A percentile compares a stretch with the other conserved stretches of the same genome.
Conservation (phyloP, 2,329 filamentous ascomycete genomes). For the Berkeleyomyces rouxiae region DNA sequence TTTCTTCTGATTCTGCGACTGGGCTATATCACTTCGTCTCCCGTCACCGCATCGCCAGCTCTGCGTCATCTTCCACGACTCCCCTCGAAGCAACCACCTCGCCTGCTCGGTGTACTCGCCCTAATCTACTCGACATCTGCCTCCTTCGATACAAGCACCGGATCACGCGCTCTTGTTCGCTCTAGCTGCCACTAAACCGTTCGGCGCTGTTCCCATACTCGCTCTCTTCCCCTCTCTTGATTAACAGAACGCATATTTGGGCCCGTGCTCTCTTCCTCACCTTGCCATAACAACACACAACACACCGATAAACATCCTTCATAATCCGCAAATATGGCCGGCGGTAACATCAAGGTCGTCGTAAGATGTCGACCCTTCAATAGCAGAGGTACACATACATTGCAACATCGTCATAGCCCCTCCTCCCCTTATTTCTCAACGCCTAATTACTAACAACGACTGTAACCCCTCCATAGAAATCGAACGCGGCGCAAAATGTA, state of each 20-base stretch:
- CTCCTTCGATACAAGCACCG: not conserved
- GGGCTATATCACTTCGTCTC: not conserved
- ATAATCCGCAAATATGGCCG: conserved; percentile 20
- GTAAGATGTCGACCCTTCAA: conserved; percentile 94
- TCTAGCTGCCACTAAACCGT: no score
- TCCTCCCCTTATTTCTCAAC: not conserved
- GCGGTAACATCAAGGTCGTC: conserved; percentile 99
- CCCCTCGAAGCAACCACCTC: not conserved
- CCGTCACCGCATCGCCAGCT: not conserved
- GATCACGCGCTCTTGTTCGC: no score
- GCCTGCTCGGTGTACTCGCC: no score
- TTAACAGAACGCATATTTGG: not conserved
- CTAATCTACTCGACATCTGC: not conserved
- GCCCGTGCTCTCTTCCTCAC: not conserved
- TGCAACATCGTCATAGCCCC: not conserved
- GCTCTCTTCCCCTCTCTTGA: not conserved
- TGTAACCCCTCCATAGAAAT: conserved; percentile 41
- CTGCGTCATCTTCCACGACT: not conserved
- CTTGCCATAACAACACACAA: not conserved
- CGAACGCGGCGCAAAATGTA: conserved; percentile 84
- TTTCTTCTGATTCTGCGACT: not conserved
- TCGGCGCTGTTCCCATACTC: not conserved
- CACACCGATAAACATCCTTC: no score
- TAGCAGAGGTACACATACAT: conserved; percentile 50
- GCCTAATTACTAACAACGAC: not conserved